Base-by-base conservation (phyloP, 305 asterid genomes). In the Plantago coronopus region DNA sequence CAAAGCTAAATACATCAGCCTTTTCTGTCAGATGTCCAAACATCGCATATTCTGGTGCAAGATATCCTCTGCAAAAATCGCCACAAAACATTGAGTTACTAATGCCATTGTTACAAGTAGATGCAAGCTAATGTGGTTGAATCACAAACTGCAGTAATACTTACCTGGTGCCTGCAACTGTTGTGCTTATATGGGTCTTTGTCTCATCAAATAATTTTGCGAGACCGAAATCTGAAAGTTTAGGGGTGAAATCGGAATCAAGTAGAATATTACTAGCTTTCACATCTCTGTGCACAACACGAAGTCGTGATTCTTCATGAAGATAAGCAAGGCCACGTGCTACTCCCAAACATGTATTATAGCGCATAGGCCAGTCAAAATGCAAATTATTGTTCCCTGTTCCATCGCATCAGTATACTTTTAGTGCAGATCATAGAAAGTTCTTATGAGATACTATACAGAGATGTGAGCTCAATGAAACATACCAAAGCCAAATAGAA, bases 41-140 rank as follows among this genome's bases (percentile, higher is more conserved):
- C 87, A 86, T 72, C 31, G 95, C 96, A 68, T 87, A 87, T 25
- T 87, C 94, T 18, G 96, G 96, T 23, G 96, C 96, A 57, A 87
- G 84, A 74, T 88, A 88, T 22, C 96, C 95, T 61, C 95, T 82
- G 61, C 48, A 70, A 31, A 19, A 74, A 57, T n/a, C 18, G 5
- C 17, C 16, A 46, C 11, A 1, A n/a, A 46, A n/a, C 1, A 5
- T 46, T 25, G 5, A 25, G 3, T 2, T 25, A 2, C 29, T 25
- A 5, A 25, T 25, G 29, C 2, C 29, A 25, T 25, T 3, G 5
- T 46, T 46, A n/a, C 50, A 2, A 46, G 8, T 17, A 8, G n/a
- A 46, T 16, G 17, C 29, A 25, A 25, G 29, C 29, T 25, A 25
- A n/a, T 2, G 10, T 3, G 21, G 31, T 18, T 11, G 21, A 49